Conservation (phyloP, 495 filamentous ascomycete genomes). For the Jackrogersella multiformis region DNA sequence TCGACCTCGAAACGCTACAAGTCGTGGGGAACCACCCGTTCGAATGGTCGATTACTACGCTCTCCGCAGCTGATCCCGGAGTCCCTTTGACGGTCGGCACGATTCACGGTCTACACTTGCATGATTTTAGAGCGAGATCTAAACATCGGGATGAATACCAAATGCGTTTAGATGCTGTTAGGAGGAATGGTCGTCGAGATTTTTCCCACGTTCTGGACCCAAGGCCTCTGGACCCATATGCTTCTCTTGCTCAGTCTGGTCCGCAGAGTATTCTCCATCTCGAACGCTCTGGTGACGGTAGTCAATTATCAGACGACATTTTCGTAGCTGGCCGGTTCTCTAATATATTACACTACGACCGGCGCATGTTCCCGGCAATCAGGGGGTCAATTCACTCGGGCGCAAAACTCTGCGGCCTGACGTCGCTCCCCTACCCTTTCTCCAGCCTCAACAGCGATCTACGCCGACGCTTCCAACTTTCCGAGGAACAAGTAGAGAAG, state of each 20-base stretch:
- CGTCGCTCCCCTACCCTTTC: constrained; percentile 76
- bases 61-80: constrained; percentile 78
- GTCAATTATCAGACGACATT: constrained; percentile 67
- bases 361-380: constrained; percentile 83
- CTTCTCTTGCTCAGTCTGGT: constrained; percentile 80
- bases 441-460: constrained; percentile 63
- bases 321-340: constrained; percentile 91
- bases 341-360: constrained; percentile 88
- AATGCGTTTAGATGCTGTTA: constrained; percentile 50
- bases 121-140: constrained; percentile 71
- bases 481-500: constrained; percentile 60
- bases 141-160: constrained; percentile 28
- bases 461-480: constrained; percentile 60
- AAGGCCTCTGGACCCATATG: constrained; percentile 64
- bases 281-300: constrained; percentile 60
- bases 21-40: constrained; percentile 77
- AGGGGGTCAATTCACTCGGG: constrained; percentile 83
- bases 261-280: constrained; percentile 85
- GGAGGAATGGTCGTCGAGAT: constrained; percentile 43
- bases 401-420: constrained; percentile 78
- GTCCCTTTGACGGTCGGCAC: constrained; percentile 88
- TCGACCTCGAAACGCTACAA: constrained; percentile 82
- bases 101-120: constrained; percentile 80
- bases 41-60: constrained; percentile 82
- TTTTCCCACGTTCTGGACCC: constrained; percentile 46